Evolutionary conservation across 1,284 basidiomycete genomes (phyloP), one percentile per base, ranked within the genome.

Genomic region (Ustilago nuda): DNA sequence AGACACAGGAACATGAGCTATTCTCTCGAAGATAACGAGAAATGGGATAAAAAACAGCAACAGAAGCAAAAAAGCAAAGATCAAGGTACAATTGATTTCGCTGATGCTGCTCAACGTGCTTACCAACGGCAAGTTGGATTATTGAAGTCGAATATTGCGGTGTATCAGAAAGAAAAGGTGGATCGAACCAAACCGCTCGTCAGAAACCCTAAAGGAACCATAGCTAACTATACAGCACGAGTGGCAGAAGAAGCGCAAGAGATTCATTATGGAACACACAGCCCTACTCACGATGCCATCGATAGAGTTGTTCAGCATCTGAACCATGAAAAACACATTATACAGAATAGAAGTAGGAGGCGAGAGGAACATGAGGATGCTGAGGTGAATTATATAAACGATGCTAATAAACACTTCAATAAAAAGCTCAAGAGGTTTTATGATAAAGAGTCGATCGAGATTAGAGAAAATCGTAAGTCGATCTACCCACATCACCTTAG

Each of bases 321-420:
- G 81, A 99, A 98, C 85, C 89, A 90, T 87, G 96, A 98, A 30
- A 59, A 74, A 45, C 75, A 82, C 55, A 30, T 73, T 13, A 76
- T 81, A 51, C 58, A 72, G 30, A 95, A 93, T 84, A 92, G 94
- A 87, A 93, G 92, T 41, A 89, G 95, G 76, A 93, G 94, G 87
- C 90, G 94, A 67, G 88, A 89, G 84, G 95, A 96, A 87, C 94
- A 98, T 82, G 92, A 93, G 59, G 92, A 96, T 73, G 94, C 93
- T 62, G 94, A 98, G 79, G 93, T 99, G 86, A 98, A 94, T 13
- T 99, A 99, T 86, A 99, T 99, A 91, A 99, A 99, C 89, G 94
- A 98, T 86, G 92, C 78, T 86, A 99, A 99, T 88, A 92, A 94
- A 82, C 94, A 96, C 60, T 99, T 98, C 90, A 99, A 98, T 91